Conservation (phyloP, 306 rosid species). For the Quercus bicolor region DNA sequence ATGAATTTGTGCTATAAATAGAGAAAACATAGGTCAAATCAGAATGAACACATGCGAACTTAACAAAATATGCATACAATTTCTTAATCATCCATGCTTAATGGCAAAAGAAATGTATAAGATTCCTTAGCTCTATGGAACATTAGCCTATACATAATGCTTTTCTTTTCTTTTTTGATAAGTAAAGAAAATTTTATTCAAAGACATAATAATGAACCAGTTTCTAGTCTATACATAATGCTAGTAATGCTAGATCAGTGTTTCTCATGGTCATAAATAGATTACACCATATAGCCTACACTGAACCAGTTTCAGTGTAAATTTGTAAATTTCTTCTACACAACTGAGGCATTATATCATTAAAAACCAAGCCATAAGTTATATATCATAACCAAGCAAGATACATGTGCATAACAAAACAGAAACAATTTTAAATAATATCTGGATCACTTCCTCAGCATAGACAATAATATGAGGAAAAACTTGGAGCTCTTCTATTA, state of each 20-base stretch:
- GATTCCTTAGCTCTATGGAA: background rate
- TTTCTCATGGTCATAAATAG: background rate
- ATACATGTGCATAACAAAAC: background rate
- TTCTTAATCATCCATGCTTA: background rate
- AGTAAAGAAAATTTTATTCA: too few relatives aligned
- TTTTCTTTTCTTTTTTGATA: too few relatives aligned
- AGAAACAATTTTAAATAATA: background rate
- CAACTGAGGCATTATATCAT: too few relatives aligned
- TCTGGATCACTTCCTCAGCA: background rate
- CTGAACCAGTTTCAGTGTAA: background rate
- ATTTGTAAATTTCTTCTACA: background rate
- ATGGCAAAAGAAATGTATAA: background rate
- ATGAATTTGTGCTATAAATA: constrained; percentile 82
- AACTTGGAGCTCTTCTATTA: background rate
- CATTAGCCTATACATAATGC: background rate
- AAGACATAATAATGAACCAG: too few relatives aligned
- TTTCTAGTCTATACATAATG: background rate
- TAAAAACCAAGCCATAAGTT: too few relatives aligned
- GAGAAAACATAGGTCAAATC: constrained; percentile 23
- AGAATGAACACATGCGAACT: constrained; percentile 26
- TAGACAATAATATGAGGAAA: background rate
- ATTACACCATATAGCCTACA: background rate
- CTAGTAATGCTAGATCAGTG: background rate
- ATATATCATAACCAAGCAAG: too few relatives aligned
- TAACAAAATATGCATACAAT: constrained; percentile 17